These are phyloP conservation scores for Boletus patriciae DNA, from an alignment of 768 basidiomycete genomes.

Conservation along the genomic window DNA sequence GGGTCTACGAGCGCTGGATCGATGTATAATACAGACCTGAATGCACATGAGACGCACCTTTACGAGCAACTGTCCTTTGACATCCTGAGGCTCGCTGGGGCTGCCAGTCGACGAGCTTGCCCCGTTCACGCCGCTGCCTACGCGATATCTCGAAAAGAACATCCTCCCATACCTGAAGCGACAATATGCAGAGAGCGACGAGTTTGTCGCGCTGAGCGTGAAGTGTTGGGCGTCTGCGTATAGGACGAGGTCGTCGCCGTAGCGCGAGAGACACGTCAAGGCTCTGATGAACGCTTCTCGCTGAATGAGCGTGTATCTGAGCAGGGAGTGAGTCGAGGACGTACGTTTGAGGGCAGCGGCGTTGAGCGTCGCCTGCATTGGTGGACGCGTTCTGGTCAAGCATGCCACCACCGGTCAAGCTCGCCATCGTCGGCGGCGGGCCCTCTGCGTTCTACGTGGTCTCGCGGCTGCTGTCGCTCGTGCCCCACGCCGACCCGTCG, in stretches of 20 bases:
- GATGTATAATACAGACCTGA: neutral
- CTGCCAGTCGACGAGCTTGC: conserved; percentile 13
- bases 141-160: conserved; percentile 70
- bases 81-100: conserved; percentile 40
- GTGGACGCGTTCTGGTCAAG: conserved; percentile 1
- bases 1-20: conserved; percentile 43
- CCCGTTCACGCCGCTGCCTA: conserved; percentile 32
- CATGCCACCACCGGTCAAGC: conserved; percentile 47
- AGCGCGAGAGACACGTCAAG: conserved; percentile 73
- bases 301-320: conserved; percentile 24
- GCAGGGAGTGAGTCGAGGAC: conserved; percentile 5
- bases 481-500: conserved; percentile 41
- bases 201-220: conserved; percentile 72
- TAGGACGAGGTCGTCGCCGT: conserved; percentile 78
- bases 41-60: conserved; percentile 48
- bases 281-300: conserved; percentile 70
- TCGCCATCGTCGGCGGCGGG: conserved; percentile 91
- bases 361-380: conserved; percentile 71
- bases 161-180: conserved; percentile 66
- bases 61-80: conserved; percentile 66
- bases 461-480: conserved; percentile 70
- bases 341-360: conserved; percentile 52
- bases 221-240: conserved; percentile 61
- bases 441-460: conserved; percentile 98
- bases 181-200: conserved; percentile 79